Conservation (phyloP, 352 stramenopile species). For the Peronospora destructor region DNA sequence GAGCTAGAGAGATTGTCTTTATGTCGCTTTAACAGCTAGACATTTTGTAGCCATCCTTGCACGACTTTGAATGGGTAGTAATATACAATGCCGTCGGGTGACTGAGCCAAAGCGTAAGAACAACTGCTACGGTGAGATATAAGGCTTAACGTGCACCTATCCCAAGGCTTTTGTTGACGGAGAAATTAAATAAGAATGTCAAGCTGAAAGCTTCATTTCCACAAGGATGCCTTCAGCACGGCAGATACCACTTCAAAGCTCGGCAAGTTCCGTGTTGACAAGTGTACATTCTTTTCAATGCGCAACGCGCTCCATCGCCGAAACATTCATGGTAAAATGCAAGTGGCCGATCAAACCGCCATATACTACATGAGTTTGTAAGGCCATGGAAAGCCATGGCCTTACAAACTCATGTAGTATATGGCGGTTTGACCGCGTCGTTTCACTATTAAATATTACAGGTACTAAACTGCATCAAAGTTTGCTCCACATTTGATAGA, state of each 20-base stretch:
- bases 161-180: too few relatives aligned
- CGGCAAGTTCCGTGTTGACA: too few relatives aligned
- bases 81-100: conserved; percentile 15
- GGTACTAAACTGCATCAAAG: neutral
- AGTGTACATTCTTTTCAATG: too few relatives aligned
- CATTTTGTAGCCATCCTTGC: conserved; percentile 14
- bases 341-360: too few relatives aligned
- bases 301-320: too few relatives aligned
- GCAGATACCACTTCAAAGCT: too few relatives aligned
- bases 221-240: neutral
- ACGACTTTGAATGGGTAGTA: conserved; percentile 3
- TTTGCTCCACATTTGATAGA: neutral
- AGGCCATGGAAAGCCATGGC: too few relatives aligned
- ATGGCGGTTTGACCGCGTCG: neutral
- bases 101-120: neutral
- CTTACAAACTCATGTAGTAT: too few relatives aligned
- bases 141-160: too few relatives aligned
- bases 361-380: too few relatives aligned
- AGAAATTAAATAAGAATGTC: neutral
- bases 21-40: conserved; percentile 22
- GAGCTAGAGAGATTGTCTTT: conserved; percentile 15
- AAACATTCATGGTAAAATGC: too few relatives aligned
- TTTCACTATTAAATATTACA: conserved; percentile 16
- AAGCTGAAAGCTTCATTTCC: too few relatives aligned
- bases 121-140: neutral